Conservation (phyloP, 805 yeast species). For the Tetrapisispora taiwanensis region DNA sequence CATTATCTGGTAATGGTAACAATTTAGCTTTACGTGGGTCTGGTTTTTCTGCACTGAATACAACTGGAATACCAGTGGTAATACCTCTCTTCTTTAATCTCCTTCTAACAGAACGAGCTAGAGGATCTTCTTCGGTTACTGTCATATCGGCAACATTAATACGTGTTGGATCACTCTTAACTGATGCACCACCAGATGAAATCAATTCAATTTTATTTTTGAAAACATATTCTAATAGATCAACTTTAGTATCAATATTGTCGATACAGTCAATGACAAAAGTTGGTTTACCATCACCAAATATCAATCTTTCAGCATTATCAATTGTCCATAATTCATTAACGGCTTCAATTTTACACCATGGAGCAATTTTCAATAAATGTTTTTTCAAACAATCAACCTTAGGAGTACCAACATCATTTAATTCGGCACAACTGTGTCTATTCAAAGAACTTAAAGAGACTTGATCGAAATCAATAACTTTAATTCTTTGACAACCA, state of each 20-base stretch:
- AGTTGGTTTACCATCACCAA: constrained; percentile 50
- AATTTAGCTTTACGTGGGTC: constrained; percentile 87
- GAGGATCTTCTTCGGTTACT: constrained; percentile 85
- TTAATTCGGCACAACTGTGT: constrained; percentile 86
- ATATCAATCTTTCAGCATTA: constrained; percentile 47
- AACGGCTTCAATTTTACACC: constrained; percentile 72
- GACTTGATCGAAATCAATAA: constrained; percentile 95
- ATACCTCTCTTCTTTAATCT: constrained; percentile 76
- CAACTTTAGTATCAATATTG: constrained; percentile 94
- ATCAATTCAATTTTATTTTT: constrained; percentile 54
- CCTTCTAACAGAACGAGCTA: constrained; percentile 79
- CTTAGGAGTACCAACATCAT: constrained; percentile 88
- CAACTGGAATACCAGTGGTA: constrained; percentile 65
- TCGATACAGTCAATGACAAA: constrained; percentile 92
- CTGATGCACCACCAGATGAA: constrained; percentile 95
- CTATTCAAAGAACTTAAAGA: constrained; percentile 84
- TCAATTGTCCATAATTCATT: constrained; percentile 70
- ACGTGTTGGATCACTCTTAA: constrained; percentile 91
- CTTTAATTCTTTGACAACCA: constrained; percentile 68
- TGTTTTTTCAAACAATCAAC: constrained; percentile 71
- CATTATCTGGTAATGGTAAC: constrained; percentile 76
- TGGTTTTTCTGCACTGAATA: constrained; percentile 92
- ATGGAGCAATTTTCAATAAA: constrained; percentile 74
- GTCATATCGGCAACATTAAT: constrained; percentile 83
- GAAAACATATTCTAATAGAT: constrained; percentile 65